Evolutionary conservation across 305 asterid species (phyloP).

Genomic region (Fraxinus albicans): DNA sequence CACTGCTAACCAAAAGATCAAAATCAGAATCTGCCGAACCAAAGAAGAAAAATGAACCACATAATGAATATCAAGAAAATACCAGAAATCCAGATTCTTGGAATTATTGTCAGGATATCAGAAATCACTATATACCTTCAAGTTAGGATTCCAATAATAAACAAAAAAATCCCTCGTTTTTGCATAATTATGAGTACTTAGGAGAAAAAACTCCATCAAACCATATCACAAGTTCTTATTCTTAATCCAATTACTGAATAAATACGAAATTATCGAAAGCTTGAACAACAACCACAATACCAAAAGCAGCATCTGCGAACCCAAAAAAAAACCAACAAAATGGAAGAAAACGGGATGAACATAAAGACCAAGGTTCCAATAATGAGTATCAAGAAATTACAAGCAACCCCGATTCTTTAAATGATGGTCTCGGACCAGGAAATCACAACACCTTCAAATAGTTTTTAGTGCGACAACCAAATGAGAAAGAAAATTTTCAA

Average conservation of each 20-base stretch:
- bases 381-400: background rate
- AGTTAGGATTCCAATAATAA: background rate
- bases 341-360: background rate
- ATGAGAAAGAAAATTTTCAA: no score
- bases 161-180: background rate
- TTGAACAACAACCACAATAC: background rate
- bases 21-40: background rate
- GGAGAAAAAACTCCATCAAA: background rate
- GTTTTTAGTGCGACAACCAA: no score
- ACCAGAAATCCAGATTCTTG: background rate
- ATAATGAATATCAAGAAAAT: background rate
- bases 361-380: background rate
- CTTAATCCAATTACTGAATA: background rate
- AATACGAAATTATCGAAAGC: background rate
- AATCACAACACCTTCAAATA: background rate
- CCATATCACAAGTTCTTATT: background rate
- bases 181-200: background rate
- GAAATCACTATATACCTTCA: background rate
- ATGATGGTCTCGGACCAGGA: background rate
- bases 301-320: background rate
- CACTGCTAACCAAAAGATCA: background rate
- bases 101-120: background rate
- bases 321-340: background rate
- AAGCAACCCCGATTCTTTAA: background rate
- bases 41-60: background rate